Percentiles rank a stretch among this genome's conserved stretches.
Evolutionary conservation across 1,284 basidiomycete genomes (phyloP).

Genomic region (Hypsizygus ulmarius): DNA sequence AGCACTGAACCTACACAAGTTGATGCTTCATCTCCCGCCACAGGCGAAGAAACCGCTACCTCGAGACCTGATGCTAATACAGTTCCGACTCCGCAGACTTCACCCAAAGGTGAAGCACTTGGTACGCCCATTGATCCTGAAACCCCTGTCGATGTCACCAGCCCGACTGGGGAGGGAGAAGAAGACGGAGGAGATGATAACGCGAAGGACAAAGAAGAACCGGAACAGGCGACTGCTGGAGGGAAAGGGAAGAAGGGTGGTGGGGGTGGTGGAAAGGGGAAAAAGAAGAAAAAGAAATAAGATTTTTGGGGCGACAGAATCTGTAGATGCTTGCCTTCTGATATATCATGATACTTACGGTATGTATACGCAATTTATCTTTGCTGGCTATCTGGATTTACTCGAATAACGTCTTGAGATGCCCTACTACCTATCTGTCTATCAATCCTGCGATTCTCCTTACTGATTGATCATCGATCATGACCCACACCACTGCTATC

Average conservation of each 20-base stretch:
- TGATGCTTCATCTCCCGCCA: conserved; percentile 1
- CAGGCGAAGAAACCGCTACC: not conserved
- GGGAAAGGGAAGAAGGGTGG: not conserved
- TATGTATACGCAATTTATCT: not conserved
- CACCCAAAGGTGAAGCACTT: conserved; percentile 4
- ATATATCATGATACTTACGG: conserved; percentile 2
- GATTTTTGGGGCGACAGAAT: not conserved
- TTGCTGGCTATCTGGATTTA: too few relatives aligned
- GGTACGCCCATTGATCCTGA: conserved; percentile 9
- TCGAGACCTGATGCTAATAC: conserved; percentile 1
- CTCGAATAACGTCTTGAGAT: too few relatives aligned
- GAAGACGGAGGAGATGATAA: conserved; percentile 15
- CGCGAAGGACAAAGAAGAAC: conserved; percentile 18
- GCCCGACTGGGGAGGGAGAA: conserved; percentile 9
- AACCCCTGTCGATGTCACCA: conserved; percentile 13
- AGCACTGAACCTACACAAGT: not conserved
- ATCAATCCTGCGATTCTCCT: too few relatives aligned
- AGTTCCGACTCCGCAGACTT: conserved; percentile 1
- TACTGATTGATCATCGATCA: too few relatives aligned
- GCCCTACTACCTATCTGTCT: too few relatives aligned
- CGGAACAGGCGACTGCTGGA: conserved; percentile 3
- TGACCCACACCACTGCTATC: too few relatives aligned
- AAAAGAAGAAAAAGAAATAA: conserved; percentile 16
- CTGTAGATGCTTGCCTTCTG: not conserved
- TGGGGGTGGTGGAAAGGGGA: conserved; percentile 5